Percentiles rank a stretch among this genome's conserved stretches.
Evolutionary conservation across 1,139 yeast species (phyloP).

Genomic region (Lodderomyces jiufengensis): DNA sequence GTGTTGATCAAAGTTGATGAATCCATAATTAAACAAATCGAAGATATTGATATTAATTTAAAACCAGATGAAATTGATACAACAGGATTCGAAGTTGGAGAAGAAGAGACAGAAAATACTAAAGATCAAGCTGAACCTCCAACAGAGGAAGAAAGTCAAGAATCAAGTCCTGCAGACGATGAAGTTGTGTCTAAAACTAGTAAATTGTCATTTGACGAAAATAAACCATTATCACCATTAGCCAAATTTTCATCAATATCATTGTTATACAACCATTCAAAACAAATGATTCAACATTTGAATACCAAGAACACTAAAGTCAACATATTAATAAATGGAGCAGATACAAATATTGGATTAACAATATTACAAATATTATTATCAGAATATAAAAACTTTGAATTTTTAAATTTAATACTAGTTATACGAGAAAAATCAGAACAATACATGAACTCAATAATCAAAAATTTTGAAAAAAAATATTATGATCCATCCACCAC

Average conservation of each 20-base stretch:
- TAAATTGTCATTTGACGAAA: slow-evolving; percentile 4
- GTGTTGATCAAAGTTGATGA: slow-evolving; percentile 29
- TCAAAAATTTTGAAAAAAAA: slow-evolving; percentile 20
- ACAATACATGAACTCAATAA: slow-evolving; percentile 22
- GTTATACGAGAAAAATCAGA: slow-evolving; percentile 28
- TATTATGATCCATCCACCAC: slow-evolving; percentile 21
- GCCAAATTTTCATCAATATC: slow-evolving; percentile 38
- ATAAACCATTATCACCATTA: slow-evolving; percentile 23
- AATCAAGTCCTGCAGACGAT: slow-evolving; percentile 4
- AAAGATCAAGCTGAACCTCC: no score
- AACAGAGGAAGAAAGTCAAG: neutral
- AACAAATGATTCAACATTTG: slow-evolving; percentile 33
- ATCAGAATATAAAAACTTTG: slow-evolving; percentile 22
- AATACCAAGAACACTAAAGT: slow-evolving; percentile 16
- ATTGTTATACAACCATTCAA: slow-evolving; percentile 37
- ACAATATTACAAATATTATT: slow-evolving; percentile 34
- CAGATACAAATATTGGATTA: slow-evolving; percentile 38
- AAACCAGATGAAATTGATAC: slow-evolving; percentile 8
- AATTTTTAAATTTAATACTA: slow-evolving; percentile 26
- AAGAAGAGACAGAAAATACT: slow-evolving; percentile 9
- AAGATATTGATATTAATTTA: slow-evolving; percentile 18
- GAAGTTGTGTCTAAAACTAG: neutral
- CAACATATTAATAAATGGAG: slow-evolving; percentile 42
- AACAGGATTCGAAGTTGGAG: slow-evolving; percentile 17
- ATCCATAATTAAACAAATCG: slow-evolving; percentile 19